Percentiles rank a stretch among this genome's conserved stretches.
Conservation (phyloP, 2,329 filamentous ascomycete genomes). For the Alternaria consortialis region DNA sequence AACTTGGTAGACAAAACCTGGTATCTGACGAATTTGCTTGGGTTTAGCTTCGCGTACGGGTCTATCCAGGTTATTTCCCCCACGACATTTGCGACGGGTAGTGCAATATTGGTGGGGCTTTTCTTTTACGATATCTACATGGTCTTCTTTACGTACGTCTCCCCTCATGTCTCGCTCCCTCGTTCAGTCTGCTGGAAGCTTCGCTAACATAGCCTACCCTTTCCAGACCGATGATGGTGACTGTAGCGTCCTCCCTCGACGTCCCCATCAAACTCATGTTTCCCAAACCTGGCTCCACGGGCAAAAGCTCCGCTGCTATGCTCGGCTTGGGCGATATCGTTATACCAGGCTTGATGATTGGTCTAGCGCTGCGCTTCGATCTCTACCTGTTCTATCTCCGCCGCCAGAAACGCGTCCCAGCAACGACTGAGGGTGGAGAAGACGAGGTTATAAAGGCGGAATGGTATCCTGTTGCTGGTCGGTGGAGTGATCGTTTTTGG, state of each 20-base stretch:
- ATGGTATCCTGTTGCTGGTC: slow-evolving; percentile 65
- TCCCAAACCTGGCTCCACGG: slow-evolving; percentile 66
- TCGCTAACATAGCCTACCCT: slow-evolving; percentile 9
- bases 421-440: slow-evolving; percentile 16
- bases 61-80: slow-evolving; percentile 86
- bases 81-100: slow-evolving; percentile 84
- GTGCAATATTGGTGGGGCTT: slow-evolving; percentile 76
- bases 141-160: slow-evolving; percentile 78
- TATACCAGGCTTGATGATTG: slow-evolving; percentile 89
- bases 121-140: slow-evolving; percentile 97
- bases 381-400: slow-evolving; percentile 82
- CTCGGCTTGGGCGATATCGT: slow-evolving; percentile 95
- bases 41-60: slow-evolving; percentile 85
- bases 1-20: slow-evolving; percentile 68
- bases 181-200: background rate
- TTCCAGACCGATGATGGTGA: slow-evolving; percentile 78
- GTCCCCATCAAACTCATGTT: slow-evolving; percentile 94
- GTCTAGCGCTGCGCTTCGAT: slow-evolving; percentile 88
- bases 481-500: slow-evolving; percentile 89
- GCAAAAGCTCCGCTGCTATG: slow-evolving; percentile 68
- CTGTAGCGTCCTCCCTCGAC: slow-evolving; percentile 87
- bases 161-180: background rate
- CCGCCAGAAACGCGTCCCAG: slow-evolving; percentile 60
- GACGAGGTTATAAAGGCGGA: slow-evolving; percentile 48
- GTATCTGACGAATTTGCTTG: slow-evolving; percentile 85